Evolutionary conservation across 2,329 filamentous ascomycete species (phyloP).

Genomic region (Fusarium bulbicola): DNA sequence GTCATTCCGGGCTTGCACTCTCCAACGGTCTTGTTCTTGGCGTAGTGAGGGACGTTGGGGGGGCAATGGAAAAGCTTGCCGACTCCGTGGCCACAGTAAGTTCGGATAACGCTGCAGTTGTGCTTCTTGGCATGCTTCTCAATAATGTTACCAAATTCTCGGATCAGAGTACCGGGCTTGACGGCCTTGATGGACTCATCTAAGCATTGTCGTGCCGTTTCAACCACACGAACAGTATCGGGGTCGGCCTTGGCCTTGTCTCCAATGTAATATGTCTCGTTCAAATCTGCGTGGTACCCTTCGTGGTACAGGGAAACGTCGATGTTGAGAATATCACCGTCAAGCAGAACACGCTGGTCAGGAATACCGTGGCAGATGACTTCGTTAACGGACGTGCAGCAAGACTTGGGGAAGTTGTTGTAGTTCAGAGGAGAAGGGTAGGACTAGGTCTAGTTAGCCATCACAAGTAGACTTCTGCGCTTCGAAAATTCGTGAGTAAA

Average conservation of each 20-base stretch:
- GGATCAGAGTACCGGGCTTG: conserved; percentile 91
- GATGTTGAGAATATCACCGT: conserved; percentile 97
- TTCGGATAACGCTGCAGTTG: conserved; percentile 90
- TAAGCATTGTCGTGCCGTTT: conserved; percentile 87
- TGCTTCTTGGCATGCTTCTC: conserved; percentile 91
- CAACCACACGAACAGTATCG: conserved; percentile 88
- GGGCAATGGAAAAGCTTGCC: conserved; percentile 93
- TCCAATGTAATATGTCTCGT: conserved; percentile 98
- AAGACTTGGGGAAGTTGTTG: conserved; percentile 95
- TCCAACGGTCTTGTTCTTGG: conserved; percentile 97
- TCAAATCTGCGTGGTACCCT: conserved; percentile 95
- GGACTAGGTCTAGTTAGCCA: conserved; percentile 63
- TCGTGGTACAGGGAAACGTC: conserved; percentile 94
- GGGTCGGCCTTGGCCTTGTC: conserved; percentile 85
- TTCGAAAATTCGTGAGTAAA: background rate
- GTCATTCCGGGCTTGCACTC: conserved; percentile 96
- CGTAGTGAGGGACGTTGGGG: conserved; percentile 96
- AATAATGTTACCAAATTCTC: conserved; percentile 93
- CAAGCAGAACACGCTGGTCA: conserved; percentile 84
- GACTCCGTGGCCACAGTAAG: conserved; percentile 96
- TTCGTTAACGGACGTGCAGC: conserved; percentile 96
- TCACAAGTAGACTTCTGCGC: background rate
- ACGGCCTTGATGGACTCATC: conserved; percentile 91
- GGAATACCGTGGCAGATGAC: conserved; percentile 99
- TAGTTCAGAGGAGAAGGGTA: conserved; percentile 97